Percentiles rank a stretch among this genome's conserved stretches.
phyloP scores from a whole-genome alignment of 2,329 filamentous ascomycete genomes.

The Claviceps pusilla region DNA sequence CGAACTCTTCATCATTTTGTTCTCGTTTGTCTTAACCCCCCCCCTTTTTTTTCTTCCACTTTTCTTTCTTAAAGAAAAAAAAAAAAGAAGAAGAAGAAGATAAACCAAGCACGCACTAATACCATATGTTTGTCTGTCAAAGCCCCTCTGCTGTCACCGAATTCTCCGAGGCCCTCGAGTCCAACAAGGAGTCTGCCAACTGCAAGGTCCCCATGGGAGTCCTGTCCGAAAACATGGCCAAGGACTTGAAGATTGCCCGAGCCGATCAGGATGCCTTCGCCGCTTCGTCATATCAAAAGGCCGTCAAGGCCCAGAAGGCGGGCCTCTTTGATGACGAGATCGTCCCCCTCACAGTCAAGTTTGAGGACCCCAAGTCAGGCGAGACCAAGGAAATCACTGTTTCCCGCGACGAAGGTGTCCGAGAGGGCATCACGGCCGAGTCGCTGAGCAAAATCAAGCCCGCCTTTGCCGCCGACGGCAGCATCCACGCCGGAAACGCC shows the following conservation, averaged over 20 bases:
- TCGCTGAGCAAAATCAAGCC: slow-evolving; percentile 80
- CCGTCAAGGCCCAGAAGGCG: slow-evolving; percentile 63
- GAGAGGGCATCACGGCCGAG: slow-evolving; percentile 72
- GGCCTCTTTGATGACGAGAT: slow-evolving; percentile 95
- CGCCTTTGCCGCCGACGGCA: slow-evolving; percentile 80
- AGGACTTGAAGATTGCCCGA: slow-evolving; percentile 60
- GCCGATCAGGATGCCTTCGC: slow-evolving; percentile 80
- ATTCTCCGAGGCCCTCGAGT: slow-evolving; percentile 80
- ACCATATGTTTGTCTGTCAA: neutral
- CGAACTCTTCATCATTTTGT: neutral
- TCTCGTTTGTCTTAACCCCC: neutral
- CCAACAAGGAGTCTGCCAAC: slow-evolving; percentile 68
- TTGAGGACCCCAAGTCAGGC: slow-evolving; percentile 78
- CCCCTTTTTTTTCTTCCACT: neutral
- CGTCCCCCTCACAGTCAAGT: slow-evolving; percentile 69
- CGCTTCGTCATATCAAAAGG: slow-evolving; percentile 84
- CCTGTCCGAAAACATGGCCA: slow-evolving; percentile 87
- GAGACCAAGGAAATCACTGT: slow-evolving; percentile 76
- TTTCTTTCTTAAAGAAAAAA: neutral
- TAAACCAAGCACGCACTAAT: neutral
- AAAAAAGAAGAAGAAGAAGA: too few relatives aligned
- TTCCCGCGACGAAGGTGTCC: slow-evolving; percentile 71
- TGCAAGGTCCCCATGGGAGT: slow-evolving; percentile 97
- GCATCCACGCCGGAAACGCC: slow-evolving; percentile 92
- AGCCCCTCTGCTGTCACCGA: slow-evolving; percentile 75